These are phyloP conservation scores for Sclerotinia subarctica DNA, from an alignment of 2,329 filamentous ascomycete genomes.

Conservation along the genomic window DNA sequence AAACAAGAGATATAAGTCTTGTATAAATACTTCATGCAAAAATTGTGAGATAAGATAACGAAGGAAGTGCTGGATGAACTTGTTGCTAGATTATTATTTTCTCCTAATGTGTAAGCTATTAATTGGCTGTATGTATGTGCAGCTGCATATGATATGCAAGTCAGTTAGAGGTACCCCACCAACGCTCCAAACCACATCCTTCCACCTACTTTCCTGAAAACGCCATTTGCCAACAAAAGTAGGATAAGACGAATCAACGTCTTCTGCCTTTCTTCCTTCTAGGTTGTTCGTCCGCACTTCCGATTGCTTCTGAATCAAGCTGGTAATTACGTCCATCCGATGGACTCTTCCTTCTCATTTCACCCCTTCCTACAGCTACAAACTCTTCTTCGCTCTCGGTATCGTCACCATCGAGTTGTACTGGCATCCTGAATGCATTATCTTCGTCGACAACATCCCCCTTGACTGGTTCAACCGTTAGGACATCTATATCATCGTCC, in stretches of 20 bases:
- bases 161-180: conserved; percentile 17
- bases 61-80: conserved; percentile 6
- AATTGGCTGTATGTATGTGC: conserved; percentile 10
- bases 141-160: conserved; percentile 20
- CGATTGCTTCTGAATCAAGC: conserved; percentile 51
- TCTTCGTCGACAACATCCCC: conserved; percentile 55
- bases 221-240: background rate
- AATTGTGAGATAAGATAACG: conserved; percentile 20
- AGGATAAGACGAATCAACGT: conserved; percentile 19
- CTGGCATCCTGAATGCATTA: conserved; percentile 80
- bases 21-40: conserved; percentile 2
- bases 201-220: conserved; percentile 4
- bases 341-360: conserved; percentile 81
- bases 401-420: conserved; percentile 87
- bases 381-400: conserved; percentile 95
- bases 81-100: conserved; percentile 11
- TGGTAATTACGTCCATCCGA: conserved; percentile 68
- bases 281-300: conserved; percentile 41
- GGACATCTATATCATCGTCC: conserved; percentile 88
- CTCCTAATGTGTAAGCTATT: conserved; percentile 21
- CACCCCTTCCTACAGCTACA: conserved; percentile 66
- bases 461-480: conserved; percentile 69
- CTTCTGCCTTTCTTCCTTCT: conserved; percentile 30
- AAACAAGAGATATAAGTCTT: background rate
- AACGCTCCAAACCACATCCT: conserved; percentile 5